Percentiles rank a stretch among this genome's conserved stretches.
These are phyloP conservation scores for Iberis pinnata DNA, from an alignment of 345 rosid genomes.

Conservation along the genomic window DNA sequence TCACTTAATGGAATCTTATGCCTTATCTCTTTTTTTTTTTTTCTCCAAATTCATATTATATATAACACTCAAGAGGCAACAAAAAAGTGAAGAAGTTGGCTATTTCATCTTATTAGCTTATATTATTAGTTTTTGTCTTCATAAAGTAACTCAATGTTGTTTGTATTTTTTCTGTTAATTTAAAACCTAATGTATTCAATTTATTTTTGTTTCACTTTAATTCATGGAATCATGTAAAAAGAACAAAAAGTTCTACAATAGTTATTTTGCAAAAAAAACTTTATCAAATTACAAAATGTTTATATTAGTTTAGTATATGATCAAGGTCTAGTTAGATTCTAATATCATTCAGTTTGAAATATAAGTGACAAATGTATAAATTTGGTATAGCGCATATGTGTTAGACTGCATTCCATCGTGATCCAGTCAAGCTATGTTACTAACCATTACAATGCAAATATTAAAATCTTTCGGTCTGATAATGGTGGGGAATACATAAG, in stretches of 20 bases:
- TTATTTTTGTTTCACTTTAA: background rate
- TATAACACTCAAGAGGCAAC: slow-evolving; percentile 6
- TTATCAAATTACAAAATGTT: too few relatives aligned
- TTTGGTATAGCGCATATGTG: too few relatives aligned
- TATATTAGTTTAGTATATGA: too few relatives aligned
- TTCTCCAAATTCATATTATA: slow-evolving; percentile 6
- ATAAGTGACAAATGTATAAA: too few relatives aligned
- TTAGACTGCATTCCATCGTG: too few relatives aligned
- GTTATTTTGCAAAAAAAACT: background rate
- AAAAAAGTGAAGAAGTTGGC: slow-evolving; percentile 2
- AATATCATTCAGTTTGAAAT: too few relatives aligned
- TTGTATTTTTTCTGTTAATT: background rate
- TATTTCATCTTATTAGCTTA: slow-evolving; percentile 14
- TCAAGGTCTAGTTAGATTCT: too few relatives aligned
- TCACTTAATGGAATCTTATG: slow-evolving; percentile 35
- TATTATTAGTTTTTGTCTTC: background rate
- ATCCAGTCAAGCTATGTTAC: too few relatives aligned
- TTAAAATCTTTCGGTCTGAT: too few relatives aligned
- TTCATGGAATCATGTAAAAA: background rate
- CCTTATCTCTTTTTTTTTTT: slow-evolving; percentile 24
- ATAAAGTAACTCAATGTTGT: background rate
- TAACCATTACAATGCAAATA: too few relatives aligned
- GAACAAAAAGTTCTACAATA: background rate
- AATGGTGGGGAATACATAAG: too few relatives aligned
- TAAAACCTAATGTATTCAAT: too few relatives aligned